A percentile compares a stretch with the other conserved stretches of the same genome.
phyloP scores from a whole-genome alignment of 352 stramenopile species.

The Phytopythium ostracodes region DNA sequence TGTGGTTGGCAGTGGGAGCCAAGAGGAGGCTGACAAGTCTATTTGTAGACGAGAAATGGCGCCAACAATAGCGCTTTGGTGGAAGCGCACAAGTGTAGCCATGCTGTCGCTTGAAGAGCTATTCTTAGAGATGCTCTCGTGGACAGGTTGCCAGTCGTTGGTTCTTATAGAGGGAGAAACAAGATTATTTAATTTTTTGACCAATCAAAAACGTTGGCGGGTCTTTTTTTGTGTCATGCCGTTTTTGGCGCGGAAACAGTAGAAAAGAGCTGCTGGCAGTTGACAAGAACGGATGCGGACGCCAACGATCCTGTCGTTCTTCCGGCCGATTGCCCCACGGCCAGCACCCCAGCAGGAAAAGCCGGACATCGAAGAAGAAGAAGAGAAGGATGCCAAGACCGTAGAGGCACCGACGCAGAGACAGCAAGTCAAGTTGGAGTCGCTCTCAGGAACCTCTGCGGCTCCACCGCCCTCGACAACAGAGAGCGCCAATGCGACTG shows the following conservation, averaged over 20 bases:
- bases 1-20: background rate
- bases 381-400: background rate
- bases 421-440: background rate
- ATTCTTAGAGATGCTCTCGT: too few species aligned
- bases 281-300: background rate
- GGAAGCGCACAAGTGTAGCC: background rate
- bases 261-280: background rate
- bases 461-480: background rate
- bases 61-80: conserved; percentile 1
- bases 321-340: background rate
- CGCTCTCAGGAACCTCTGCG: background rate
- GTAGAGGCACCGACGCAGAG: background rate
- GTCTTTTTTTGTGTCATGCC: background rate
- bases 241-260: background rate
- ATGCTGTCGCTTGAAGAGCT: background rate
- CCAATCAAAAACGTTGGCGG: conserved; percentile 1
- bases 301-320: conserved; percentile 6
- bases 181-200: background rate
- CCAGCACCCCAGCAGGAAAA: background rate
- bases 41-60: background rate
- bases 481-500: background rate
- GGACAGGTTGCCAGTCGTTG: background rate
- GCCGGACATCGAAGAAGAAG: background rate
- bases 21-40: background rate
- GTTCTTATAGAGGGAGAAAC: conserved; percentile 1